Evolutionary conservation across 345 rosid genomes (phyloP), one percentile per base, ranked within the genome.

Genomic region (Eucalyptus albens): DNA sequence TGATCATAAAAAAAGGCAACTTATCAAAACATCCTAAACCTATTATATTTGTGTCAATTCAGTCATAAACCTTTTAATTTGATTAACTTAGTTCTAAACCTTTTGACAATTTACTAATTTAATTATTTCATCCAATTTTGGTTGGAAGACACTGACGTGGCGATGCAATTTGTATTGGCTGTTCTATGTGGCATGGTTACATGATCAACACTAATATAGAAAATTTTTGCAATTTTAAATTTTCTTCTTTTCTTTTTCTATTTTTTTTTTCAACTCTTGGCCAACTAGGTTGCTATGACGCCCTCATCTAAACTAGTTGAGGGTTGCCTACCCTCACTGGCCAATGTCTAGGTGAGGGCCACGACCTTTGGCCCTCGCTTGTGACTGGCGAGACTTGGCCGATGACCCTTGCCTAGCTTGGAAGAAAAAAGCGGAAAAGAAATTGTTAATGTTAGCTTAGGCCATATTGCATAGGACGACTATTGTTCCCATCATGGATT

Each of bases 121-220:
- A 31, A 5, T 67, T 9, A 9, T 67, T 56, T 1, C 1, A 0
- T 22, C 13, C 13, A 65, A 29, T 65, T 31, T 67, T 67, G 6
- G 21, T 67, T 0, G 7, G 11, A 31, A 67, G 3, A 67, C 4
- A 6, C 0, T 65, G 5, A 65, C 3, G 0, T 65, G 37, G 5
- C 3, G 3, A 6, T 65, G 3, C 2, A 65, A 0, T 14, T 1
- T 0, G 9, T 29, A 14, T 29, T 27, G 72, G 4, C 3, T 15
- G 0, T 65, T 7, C 4, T 13, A 29, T 6, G 5, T 65, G 9
- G 72, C 17, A 29, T n/a, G 8, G 4, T 0, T 2, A 1, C 69
- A 62, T 29, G 4, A 27, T 14, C 2, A 6, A 0, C 4, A n/a
- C 3, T 7, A 0, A 29, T 12, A 0, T 62, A 8, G 4, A 62